These are phyloP conservation scores for Dryadomyces quercivorus DNA, from an alignment of 2,329 filamentous ascomycete species.

Conservation along the genomic window DNA sequence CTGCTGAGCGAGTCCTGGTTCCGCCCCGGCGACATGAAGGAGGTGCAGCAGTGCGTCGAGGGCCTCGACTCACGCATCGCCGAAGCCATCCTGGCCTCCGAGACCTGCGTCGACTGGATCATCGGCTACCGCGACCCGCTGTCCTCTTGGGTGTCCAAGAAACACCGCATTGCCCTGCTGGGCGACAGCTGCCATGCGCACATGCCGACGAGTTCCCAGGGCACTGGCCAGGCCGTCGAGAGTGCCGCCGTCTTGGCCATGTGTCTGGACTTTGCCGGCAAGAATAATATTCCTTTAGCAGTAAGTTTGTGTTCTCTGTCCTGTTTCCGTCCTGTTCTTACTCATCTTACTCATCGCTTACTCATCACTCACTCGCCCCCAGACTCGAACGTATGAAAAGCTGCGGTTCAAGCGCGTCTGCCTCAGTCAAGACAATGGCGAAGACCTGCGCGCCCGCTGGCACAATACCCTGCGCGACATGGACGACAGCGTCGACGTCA, in stretches of 20 bases:
- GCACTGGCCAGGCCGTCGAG: slow-evolving; percentile 40
- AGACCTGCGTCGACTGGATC: slow-evolving; percentile 38
- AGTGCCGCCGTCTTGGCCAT: slow-evolving; percentile 33
- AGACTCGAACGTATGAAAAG: slow-evolving; percentile 30
- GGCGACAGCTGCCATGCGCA: slow-evolving; percentile 44
- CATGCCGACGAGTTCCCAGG: slow-evolving; percentile 39
- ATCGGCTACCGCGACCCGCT: slow-evolving; percentile 40
- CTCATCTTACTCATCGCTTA: too few relatives aligned
- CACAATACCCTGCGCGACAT: slow-evolving; percentile 29
- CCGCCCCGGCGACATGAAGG: slow-evolving; percentile 32
- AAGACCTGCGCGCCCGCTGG: slow-evolving; percentile 30
- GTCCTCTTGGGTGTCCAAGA: slow-evolving; percentile 35
- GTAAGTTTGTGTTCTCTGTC: background rate
- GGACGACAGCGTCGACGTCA: slow-evolving; percentile 27
- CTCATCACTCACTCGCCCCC: too few relatives aligned
- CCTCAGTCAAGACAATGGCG: slow-evolving; percentile 29
- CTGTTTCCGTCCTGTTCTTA: background rate
- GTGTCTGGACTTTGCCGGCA: slow-evolving; percentile 23
- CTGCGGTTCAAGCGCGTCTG: slow-evolving; percentile 26
- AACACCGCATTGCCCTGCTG: slow-evolving; percentile 33
- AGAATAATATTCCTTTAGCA: background rate
- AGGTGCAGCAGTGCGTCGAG: slow-evolving; percentile 23
- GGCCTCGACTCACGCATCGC: slow-evolving; percentile 31
- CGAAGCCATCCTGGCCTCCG: slow-evolving; percentile 31
- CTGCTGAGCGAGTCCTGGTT: slow-evolving; percentile 35